Conservation (phyloP, 768 basidiomycete species). For the Tubosaeta brunneosetosa region DNA sequence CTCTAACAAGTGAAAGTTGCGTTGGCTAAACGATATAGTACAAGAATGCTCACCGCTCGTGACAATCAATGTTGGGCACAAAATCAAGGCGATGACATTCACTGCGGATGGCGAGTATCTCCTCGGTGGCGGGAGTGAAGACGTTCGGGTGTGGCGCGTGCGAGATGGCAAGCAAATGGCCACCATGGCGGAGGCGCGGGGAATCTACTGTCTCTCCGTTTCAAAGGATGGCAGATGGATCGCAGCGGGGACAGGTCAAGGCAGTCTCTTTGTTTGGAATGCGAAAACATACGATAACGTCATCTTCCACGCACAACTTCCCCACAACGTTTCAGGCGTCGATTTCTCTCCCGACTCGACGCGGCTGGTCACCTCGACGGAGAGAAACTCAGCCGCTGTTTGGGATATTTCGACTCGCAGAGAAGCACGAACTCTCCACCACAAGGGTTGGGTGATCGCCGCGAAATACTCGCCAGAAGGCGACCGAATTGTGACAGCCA, state of each 20-base stretch:
- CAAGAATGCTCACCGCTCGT: no score
- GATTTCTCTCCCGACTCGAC: conserved; percentile 2
- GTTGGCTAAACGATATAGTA: no score
- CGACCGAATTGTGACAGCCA: not conserved
- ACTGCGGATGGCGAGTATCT: not conserved
- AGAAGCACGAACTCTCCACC: not conserved
- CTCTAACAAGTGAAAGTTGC: no score
- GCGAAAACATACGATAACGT: not conserved
- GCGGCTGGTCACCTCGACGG: not conserved
- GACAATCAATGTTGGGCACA: no score
- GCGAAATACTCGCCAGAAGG: not conserved
- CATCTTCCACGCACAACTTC: no score
- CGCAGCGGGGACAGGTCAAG: not conserved
- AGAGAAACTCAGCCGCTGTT: not conserved
- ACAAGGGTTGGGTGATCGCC: not conserved
- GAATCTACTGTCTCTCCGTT: not conserved
- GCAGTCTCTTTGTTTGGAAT: not conserved
- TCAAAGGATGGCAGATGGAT: conserved; percentile 1
- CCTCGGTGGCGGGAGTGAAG: not conserved
- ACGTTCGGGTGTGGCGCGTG: not conserved
- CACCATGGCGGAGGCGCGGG: not conserved
- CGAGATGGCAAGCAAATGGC: not conserved
- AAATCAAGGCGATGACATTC: not conserved
- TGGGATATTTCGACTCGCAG: not conserved
- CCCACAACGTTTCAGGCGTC: not conserved